phyloP scores from a whole-genome alignment of 1,284 basidiomycete genomes.

The Trametes hirsuta region DNA sequence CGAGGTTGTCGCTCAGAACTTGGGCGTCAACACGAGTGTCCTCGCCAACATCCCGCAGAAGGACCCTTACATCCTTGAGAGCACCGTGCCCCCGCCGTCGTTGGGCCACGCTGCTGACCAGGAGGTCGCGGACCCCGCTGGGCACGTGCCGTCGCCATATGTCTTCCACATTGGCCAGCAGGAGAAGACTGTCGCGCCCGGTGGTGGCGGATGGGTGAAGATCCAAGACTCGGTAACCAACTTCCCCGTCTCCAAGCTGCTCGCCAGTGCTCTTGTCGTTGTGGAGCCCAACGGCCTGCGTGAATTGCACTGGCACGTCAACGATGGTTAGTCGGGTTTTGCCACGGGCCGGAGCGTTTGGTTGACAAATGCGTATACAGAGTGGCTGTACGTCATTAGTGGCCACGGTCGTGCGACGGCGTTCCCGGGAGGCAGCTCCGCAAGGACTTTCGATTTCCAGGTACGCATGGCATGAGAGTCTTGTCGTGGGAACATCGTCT shows the following conservation, averaged over 20 bases:
- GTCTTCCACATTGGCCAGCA: constrained; percentile 33
- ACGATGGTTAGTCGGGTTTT: constrained; percentile 23
- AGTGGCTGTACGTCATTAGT: constrained; percentile 35
- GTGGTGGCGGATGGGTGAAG: constrained; percentile 32
- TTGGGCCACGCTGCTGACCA: constrained; percentile 31
- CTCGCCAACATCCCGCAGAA: constrained; percentile 30
- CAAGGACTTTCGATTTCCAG: constrained; percentile 35
- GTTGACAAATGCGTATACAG: constrained; percentile 6
- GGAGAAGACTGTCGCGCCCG: constrained; percentile 28
- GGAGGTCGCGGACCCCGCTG: constrained; percentile 30
- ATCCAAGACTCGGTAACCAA: constrained; percentile 34
- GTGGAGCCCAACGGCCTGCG: constrained; percentile 34
- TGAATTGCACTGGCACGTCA: constrained; percentile 33
- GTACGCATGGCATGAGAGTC: constrained; percentile 7
- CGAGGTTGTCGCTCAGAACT: constrained; percentile 33
- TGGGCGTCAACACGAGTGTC: constrained; percentile 28
- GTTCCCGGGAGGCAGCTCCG: constrained; percentile 29
- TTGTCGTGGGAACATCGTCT: not conserved
- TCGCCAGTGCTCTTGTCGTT: constrained; percentile 31
- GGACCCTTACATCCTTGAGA: constrained; percentile 32
- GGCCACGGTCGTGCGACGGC: constrained; percentile 33
- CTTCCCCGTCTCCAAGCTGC: constrained; percentile 30
- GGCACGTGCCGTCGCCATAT: constrained; percentile 30
- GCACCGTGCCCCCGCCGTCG: constrained; percentile 26
- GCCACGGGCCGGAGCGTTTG: not conserved